These are phyloP conservation scores for Pseudocercospora crystallina DNA, from an alignment of 2,329 filamentous ascomycete genomes.

Conservation along the genomic window DNA sequence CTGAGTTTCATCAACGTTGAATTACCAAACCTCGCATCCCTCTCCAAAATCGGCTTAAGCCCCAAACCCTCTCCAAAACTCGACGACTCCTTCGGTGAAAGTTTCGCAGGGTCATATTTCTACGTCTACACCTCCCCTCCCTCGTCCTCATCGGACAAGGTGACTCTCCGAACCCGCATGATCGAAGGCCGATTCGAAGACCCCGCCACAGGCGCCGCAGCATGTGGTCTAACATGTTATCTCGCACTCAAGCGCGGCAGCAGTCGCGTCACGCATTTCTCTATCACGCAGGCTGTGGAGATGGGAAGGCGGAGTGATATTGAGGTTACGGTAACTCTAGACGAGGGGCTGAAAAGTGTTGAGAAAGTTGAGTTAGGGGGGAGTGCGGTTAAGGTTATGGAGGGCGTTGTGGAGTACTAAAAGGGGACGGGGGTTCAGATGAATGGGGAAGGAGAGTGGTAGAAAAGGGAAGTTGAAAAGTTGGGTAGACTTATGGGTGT, in stretches of 20 bases:
- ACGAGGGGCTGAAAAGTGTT: constrained; percentile 36
- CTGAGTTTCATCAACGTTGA: constrained; percentile 71
- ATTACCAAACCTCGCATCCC: constrained; percentile 59
- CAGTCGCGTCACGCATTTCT: constrained; percentile 34
- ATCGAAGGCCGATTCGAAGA: constrained; percentile 52
- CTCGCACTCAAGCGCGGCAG: constrained; percentile 42
- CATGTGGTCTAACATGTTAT: constrained; percentile 47
- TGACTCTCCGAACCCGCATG: constrained; percentile 60
- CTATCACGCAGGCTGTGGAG: constrained; percentile 52
- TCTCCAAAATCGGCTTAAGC: constrained; percentile 48
- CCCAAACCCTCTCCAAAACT: constrained; percentile 38
- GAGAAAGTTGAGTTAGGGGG: constrained; percentile 46
- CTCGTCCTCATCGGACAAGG: constrained; percentile 30
- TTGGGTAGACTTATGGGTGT: no score
- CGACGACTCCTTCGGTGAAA: constrained; percentile 53
- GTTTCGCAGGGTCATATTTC: constrained; percentile 59
- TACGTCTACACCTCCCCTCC: constrained; percentile 48
- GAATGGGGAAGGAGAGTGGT: no score
- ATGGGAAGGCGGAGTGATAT: constrained; percentile 54
- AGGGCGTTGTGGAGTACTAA: constrained; percentile 29
- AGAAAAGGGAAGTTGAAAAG: no score
- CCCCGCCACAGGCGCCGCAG: constrained; percentile 53
- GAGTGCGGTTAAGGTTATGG: constrained; percentile 45
- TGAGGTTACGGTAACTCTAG: constrained; percentile 46
- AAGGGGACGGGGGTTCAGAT: background rate